These are phyloP conservation scores for Heritiera fomes DNA, from an alignment of 345 rosid genomes.

Conservation along the genomic window DNA sequence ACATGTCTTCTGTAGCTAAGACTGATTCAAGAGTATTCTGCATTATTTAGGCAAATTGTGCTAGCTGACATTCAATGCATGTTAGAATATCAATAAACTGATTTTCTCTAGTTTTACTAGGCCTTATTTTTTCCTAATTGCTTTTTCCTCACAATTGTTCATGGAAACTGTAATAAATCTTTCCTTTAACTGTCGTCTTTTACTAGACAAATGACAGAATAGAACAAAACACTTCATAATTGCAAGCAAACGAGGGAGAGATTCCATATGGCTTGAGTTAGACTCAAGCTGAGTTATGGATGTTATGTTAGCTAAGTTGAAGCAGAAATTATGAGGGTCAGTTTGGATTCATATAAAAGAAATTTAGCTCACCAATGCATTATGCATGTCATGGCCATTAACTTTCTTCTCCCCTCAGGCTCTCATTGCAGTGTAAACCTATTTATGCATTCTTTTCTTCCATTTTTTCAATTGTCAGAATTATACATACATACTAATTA, in stretches of 20 bases:
- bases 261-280: neutral
- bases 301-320: no score
- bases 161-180: no score
- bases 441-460: no score
- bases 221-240: neutral
- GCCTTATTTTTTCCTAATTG: neutral
- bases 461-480: no score
- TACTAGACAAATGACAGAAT: neutral
- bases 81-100: neutral
- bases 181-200: neutral
- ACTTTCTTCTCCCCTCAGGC: no score
- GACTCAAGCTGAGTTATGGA: no score
- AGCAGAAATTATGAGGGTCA: no score
- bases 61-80: neutral
- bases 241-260: neutral
- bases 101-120: neutral
- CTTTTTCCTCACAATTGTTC: neutral
- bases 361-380: no score
- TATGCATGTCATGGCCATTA: no score
- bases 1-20: neutral
- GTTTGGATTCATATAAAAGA: no score
- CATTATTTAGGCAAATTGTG: neutral
- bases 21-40: neutral
- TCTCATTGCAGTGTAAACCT: no score
- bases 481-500: no score